Conservation (phyloP, 169 alveolate species). For the Plasmodium relictum region DNA sequence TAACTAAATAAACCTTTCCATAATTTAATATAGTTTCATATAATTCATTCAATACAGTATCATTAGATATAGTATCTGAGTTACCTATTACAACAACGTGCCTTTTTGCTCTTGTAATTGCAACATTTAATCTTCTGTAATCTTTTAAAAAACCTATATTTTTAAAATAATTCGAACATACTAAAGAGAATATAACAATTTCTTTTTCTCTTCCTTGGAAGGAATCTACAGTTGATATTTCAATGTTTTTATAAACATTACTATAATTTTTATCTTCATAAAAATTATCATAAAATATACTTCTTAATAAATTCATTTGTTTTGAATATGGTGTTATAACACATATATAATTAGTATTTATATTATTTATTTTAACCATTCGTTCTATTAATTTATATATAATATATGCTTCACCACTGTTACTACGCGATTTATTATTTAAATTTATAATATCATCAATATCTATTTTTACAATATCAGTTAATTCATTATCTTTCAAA, state of each 20-base stretch:
- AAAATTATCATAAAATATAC: constrained; percentile 45
- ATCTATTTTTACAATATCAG: constrained; percentile 26
- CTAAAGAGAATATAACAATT: constrained; percentile 71
- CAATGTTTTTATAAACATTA: constrained; percentile 15
- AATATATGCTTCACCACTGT: constrained; percentile 73
- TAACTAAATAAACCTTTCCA: constrained; percentile 62
- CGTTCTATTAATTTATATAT: constrained; percentile 48
- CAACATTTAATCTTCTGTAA: constrained; percentile 90
- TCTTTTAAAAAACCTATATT: constrained; percentile 87
- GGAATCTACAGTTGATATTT: constrained; percentile 76
- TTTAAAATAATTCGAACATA: constrained; percentile 73
- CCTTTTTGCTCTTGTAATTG: constrained; percentile 89
- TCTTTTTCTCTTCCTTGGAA: constrained; percentile 79
- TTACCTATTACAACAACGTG: constrained; percentile 88
- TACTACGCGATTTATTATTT: constrained; percentile 61
- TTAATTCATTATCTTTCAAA: constrained; percentile 21
- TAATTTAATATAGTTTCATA: constrained; percentile 43
- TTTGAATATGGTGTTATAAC: constrained; percentile 69
- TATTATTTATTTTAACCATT: constrained; percentile 28
- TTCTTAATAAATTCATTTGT: constrained; percentile 52
- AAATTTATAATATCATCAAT: constrained; percentile 54
- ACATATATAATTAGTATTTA: constrained; percentile 40
- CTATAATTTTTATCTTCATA: constrained; percentile 29
- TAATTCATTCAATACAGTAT: constrained; percentile 40
- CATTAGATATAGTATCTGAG: constrained; percentile 79